A percentile compares a stretch with the other conserved stretches of the same genome.
Conservation (phyloP, 176 grass and related monocot species). For the Guadua angustifolia region DNA sequence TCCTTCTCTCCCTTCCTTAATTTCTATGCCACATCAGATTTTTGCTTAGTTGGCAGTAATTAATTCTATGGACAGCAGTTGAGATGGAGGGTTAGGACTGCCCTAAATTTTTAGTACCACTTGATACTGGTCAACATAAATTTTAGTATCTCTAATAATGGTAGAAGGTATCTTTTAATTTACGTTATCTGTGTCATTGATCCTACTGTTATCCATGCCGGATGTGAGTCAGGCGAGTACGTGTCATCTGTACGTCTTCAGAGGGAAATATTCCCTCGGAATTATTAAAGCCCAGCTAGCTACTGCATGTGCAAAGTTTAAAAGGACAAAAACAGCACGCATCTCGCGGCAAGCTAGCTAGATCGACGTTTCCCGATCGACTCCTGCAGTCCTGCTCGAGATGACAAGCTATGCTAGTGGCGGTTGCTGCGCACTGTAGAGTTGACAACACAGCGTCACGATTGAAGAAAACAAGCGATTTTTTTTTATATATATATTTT, state of each 20-base stretch:
- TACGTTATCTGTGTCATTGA: neutral
- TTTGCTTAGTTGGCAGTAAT: no score
- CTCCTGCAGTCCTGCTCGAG: neutral
- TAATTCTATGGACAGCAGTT: no score
- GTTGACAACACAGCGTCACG: conserved; percentile 15
- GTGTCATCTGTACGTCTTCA: no score
- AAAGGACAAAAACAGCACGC: neutral
- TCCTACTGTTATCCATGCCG: no score
- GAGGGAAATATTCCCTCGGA: neutral
- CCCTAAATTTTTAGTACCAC: no score
- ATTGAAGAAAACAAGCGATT: neutral
- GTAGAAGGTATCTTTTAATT: neutral
- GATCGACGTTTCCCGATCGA: neutral
- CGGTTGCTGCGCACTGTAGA: neutral
- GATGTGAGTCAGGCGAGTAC: neutral
- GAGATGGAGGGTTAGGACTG: no score
- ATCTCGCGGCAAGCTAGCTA: neutral
- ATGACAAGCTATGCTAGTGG: neutral
- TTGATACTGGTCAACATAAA: no score
- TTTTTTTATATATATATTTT: no score
- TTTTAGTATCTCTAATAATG: no score
- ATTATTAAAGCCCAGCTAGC: conserved; percentile 20
- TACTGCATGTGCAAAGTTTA: neutral
- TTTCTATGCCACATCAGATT: no score
- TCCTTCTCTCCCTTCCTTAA: no score